Evolutionary conservation across 768 basidiomycete species (phyloP).

Genomic region (Boletus reticuloceps): DNA sequence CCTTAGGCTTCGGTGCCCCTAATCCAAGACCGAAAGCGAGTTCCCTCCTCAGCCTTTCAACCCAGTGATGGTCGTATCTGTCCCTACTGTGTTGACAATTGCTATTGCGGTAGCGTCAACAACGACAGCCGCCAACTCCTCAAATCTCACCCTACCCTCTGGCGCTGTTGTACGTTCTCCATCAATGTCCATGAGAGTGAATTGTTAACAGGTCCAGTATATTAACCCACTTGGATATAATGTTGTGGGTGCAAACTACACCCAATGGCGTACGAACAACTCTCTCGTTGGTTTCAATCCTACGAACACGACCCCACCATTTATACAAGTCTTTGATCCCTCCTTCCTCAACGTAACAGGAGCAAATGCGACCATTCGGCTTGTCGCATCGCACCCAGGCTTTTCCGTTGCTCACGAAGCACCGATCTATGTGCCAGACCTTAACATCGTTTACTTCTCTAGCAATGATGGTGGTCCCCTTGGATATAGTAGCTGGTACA

Average conservation of each 20-base stretch:
- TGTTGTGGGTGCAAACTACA: constrained; percentile 47
- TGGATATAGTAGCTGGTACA: constrained; percentile 60
- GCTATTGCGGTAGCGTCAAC: background rate
- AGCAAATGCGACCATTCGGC: constrained; percentile 50
- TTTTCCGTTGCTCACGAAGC: constrained; percentile 82
- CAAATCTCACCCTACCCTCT: constrained; percentile 12
- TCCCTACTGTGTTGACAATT: constrained; percentile 4
- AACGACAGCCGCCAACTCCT: background rate
- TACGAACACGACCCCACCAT: constrained; percentile 53
- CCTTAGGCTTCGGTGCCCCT: too few relatives aligned
- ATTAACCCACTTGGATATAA: constrained; percentile 50
- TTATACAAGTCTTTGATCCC: constrained; percentile 56
- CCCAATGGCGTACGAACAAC: constrained; percentile 35
- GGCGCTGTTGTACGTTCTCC: constrained; percentile 23
- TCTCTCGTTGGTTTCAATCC: constrained; percentile 56
- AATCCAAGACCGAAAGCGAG: background rate
- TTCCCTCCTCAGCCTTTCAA: background rate
- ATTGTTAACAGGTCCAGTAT: constrained; percentile 33
- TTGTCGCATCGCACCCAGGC: constrained; percentile 59
- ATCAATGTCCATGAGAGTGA: background rate
- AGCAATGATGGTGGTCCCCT: constrained; percentile 67
- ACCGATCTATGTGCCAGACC: constrained; percentile 59
- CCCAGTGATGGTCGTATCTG: background rate
- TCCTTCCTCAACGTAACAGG: constrained; percentile 63
- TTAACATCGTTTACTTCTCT: constrained; percentile 70